phyloP scores from a whole-genome alignment of 257 asterid species.

The Penstemon davidsonii region DNA sequence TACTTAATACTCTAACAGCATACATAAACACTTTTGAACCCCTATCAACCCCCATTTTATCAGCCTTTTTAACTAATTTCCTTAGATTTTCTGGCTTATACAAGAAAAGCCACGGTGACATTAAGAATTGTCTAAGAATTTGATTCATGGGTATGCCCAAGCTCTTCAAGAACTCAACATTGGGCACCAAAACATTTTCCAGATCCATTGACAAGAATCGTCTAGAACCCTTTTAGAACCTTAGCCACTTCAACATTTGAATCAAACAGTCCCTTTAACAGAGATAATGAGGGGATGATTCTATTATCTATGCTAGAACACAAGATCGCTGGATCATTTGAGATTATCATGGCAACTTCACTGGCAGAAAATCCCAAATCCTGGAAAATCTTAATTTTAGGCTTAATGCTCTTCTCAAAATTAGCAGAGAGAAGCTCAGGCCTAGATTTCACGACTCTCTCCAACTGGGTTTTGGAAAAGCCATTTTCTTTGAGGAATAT shows the following conservation, averaged over 20 bases:
- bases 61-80: neutral
- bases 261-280: constrained; percentile 33
- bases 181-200: constrained; percentile 34
- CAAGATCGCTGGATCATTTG: constrained; percentile 19
- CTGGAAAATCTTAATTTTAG: neutral
- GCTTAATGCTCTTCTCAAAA: constrained; percentile 33
- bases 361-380: neutral
- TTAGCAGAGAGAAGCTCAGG: constrained; percentile 25
- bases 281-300: constrained; percentile 30
- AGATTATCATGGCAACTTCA: neutral
- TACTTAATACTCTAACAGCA: neutral
- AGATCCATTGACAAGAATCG: constrained; percentile 30
- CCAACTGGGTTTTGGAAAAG: constrained; percentile 42
- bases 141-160: neutral
- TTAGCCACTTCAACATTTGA: constrained; percentile 34
- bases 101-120: neutral
- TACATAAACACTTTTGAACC: too few species aligned
- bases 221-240: constrained; percentile 17
- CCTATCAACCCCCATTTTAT: too few species aligned
- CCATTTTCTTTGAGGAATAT: constrained; percentile 42
- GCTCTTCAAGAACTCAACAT: neutral
- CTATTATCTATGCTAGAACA: constrained; percentile 14
- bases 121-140: neutral
- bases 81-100: neutral
- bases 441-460: constrained; percentile 21